Base-by-base conservation (phyloP, 2,329 filamentous ascomycete species). In the Sporothrix brunneoviolacea region DNA sequence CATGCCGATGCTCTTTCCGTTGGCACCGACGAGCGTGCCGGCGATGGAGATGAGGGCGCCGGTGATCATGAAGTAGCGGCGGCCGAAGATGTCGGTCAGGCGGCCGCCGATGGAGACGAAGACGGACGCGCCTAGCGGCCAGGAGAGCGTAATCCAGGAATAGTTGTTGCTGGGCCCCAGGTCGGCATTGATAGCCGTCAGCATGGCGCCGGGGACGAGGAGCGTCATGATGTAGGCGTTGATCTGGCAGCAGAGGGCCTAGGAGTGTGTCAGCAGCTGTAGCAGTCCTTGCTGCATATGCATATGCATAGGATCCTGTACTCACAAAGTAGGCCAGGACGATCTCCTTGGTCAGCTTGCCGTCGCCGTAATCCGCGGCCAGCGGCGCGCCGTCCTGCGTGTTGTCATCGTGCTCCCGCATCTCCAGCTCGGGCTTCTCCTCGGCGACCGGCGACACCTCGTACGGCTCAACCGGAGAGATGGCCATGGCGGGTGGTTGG, bases 91-190 rank as follows among this genome's bases (percentile, higher is more conserved):
- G 24, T 53, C 51, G 3, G 46, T 50, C 28, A 53, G 46, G 10
- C 51, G 51, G 16, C 51, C 51, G 19, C 41, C 47, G 21, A 50
- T 64, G 62, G 50, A 51, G 8, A 53, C 51, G 21, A 53, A 59
- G 33, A 50, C 59, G 52, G 30, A 54, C 54, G 30, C 61, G 57
- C 16, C 66, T 54, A 32, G 60, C 58, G 38, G 66, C 62, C 40
- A 66, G 59, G 46, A 64, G 57, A 52, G 63, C 57, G 24, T 61
- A 18, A 68, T 67, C 65, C 65, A 68, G 4, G 61, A 58, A 39
- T 63, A 64, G 36, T 60, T 60, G 18, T 59, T 57, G 43, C 62
- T 60, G 3, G 64, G 65, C 9, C 64, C 65, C 7, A 67, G 60
- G 21, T 65, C 62, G 10, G 62, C 60, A 50, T 67, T 62, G 50